phyloP scores from a whole-genome alignment of 345 rosid genomes.

The Schrenkiella parvula region DNA sequence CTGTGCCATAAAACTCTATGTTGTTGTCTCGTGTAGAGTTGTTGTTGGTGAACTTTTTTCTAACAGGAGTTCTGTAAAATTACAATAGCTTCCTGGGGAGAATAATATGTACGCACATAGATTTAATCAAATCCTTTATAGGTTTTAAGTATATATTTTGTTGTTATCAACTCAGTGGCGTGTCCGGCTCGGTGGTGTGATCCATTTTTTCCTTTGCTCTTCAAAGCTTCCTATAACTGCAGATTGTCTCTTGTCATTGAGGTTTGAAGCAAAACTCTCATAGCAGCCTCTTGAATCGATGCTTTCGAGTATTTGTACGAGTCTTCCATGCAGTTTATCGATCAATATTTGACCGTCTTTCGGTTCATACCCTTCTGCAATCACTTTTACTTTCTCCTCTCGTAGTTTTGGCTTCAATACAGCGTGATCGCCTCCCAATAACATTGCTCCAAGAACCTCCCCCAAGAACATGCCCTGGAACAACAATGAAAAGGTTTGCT shows the following conservation, averaged over 20 bases:
- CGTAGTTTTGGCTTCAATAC: constrained; percentile 40
- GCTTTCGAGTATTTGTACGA: constrained; percentile 42
- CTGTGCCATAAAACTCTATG: constrained; percentile 2
- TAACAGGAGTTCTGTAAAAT: constrained; percentile 8
- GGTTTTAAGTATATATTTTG: not conserved
- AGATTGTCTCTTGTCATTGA: constrained; percentile 50
- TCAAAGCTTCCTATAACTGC: constrained; percentile 69
- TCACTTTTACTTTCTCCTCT: constrained; percentile 44
- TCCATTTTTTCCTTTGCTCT: constrained; percentile 65
- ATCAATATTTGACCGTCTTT: constrained; percentile 51
- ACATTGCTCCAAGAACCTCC: constrained; percentile 70
- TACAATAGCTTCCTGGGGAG: not conserved
- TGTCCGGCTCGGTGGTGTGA: constrained; percentile 12
- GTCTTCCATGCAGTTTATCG: constrained; percentile 42
- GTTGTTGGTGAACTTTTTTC: not conserved
- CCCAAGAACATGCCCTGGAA: constrained; percentile 74
- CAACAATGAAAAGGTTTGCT: constrained; percentile 1
- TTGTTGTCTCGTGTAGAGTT: constrained; percentile 17
- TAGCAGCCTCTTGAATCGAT: constrained; percentile 43
- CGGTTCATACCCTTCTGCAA: constrained; percentile 53
- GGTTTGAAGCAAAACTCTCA: constrained; percentile 42
- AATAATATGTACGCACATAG: constrained; percentile 3
- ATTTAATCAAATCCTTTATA: not conserved
- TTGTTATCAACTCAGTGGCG: not conserved
- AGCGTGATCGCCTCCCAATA: constrained; percentile 39